Evolutionary conservation across 2,329 filamentous ascomycete species (phyloP).

Genomic region (Cryphonectria japonica): DNA sequence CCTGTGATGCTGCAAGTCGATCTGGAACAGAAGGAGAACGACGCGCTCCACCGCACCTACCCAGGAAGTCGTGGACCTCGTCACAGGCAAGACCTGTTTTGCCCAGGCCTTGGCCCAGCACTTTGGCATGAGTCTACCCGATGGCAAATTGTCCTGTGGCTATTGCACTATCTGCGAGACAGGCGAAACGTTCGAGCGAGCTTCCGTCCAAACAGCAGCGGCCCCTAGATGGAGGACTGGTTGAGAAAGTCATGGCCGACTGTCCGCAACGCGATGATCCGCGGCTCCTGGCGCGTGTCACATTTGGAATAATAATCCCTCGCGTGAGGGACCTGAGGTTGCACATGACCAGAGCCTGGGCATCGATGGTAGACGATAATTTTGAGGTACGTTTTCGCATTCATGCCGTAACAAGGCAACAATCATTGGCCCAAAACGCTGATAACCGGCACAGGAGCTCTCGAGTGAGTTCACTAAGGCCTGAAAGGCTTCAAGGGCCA

Average conservation of each 20-base stretch:
- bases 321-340: constrained; percentile 54
- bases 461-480: constrained; percentile 23
- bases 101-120: constrained; percentile 56
- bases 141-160: constrained; percentile 51
- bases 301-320: constrained; percentile 66
- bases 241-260: constrained; percentile 48
- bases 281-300: constrained; percentile 60
- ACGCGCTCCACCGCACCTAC: constrained; percentile 55
- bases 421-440: not conserved
- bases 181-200: constrained; percentile 39
- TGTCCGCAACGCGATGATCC: constrained; percentile 59
- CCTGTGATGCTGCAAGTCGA: not conserved
- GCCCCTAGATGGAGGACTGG: constrained; percentile 43
- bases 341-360: constrained; percentile 49
- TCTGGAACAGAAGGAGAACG: constrained; percentile 56
- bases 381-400: constrained; percentile 48
- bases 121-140: constrained; percentile 58
- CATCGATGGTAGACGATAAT: constrained; percentile 57
- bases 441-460: constrained; percentile 6
- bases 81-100: constrained; percentile 57
- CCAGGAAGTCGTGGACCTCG: constrained; percentile 53
- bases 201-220: constrained; percentile 45
- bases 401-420: not conserved
- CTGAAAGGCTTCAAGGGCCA: constrained; percentile 13
- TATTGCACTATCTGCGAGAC: constrained; percentile 58